Conservation (phyloP, 2,329 filamentous ascomycete species). For the Diaporthe destruens region DNA sequence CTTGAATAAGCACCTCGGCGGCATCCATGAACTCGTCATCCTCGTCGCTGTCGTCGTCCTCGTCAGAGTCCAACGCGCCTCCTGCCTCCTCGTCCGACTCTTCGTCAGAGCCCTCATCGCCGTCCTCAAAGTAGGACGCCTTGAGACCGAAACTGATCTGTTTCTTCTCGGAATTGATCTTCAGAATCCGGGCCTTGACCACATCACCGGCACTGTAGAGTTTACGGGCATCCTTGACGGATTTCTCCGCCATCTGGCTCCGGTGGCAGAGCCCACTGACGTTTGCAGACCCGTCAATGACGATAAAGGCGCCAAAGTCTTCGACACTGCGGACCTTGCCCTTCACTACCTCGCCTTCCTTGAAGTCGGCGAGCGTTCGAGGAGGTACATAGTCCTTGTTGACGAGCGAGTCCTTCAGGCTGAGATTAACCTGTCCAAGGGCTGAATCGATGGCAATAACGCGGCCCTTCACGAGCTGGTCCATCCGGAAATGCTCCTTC, state of each 20-base stretch:
- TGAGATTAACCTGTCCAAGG: conserved; percentile 83
- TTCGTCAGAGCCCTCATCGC: conserved; percentile 62
- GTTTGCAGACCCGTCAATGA: conserved; percentile 87
- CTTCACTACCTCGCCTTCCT: conserved; percentile 83
- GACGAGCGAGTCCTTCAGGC: conserved; percentile 85
- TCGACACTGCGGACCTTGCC: conserved; percentile 94
- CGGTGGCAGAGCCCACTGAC: conserved; percentile 94
- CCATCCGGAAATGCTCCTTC: conserved; percentile 88
- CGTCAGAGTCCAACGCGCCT: conserved; percentile 53
- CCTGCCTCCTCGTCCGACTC: conserved; percentile 61
- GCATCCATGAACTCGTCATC: conserved; percentile 64
- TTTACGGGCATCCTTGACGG: conserved; percentile 86
- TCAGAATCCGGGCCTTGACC: conserved; percentile 92
- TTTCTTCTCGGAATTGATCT: conserved; percentile 79
- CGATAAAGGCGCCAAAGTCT: conserved; percentile 94
- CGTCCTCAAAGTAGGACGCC: conserved; percentile 85
- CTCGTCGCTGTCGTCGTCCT: conserved; percentile 61
- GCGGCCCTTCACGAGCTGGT: conserved; percentile 91
- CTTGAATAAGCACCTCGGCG: conserved; percentile 56
- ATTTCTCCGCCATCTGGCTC: conserved; percentile 89
- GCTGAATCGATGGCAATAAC: conserved; percentile 78
- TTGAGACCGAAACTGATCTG: conserved; percentile 93
- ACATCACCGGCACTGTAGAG: conserved; percentile 90
- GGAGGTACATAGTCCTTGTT: conserved; percentile 83
- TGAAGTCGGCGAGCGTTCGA: conserved; percentile 81